Evolutionary conservation across 1,284 basidiomycete species (phyloP).

Genomic region (Paramarasmius palmivorus): DNA sequence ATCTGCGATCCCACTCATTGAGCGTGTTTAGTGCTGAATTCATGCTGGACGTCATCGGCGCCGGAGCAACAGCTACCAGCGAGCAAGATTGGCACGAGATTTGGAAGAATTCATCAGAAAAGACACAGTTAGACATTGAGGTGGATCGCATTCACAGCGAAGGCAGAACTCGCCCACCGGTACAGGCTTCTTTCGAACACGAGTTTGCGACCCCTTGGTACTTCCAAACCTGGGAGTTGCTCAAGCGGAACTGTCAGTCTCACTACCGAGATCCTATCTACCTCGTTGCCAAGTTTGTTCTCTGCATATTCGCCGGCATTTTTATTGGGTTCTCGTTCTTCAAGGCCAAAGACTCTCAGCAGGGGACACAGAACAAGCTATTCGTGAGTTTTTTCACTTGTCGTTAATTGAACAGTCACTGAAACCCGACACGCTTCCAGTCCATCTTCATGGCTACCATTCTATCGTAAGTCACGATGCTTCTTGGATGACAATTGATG

Average conservation of each 20-base stretch:
- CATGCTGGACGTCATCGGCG: slow-evolving; percentile 71
- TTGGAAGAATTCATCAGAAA: slow-evolving; percentile 44
- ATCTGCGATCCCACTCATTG: too few relatives aligned
- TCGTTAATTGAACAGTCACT: not conserved
- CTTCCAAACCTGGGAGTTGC: slow-evolving; percentile 48
- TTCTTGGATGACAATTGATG: not conserved
- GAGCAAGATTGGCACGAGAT: slow-evolving; percentile 46
- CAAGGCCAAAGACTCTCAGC: slow-evolving; percentile 62
- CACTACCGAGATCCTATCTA: slow-evolving; percentile 65
- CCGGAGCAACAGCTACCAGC: slow-evolving; percentile 53
- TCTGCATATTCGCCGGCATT: slow-evolving; percentile 57
- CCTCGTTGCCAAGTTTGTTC: slow-evolving; percentile 70
- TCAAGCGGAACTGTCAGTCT: slow-evolving; percentile 35
- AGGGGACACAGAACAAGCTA: slow-evolving; percentile 83
- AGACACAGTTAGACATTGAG: slow-evolving; percentile 29
- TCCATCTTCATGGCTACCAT: slow-evolving; percentile 50
- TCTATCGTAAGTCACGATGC: slow-evolving; percentile 26
- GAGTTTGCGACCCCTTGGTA: slow-evolving; percentile 55
- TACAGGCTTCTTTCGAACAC: slow-evolving; percentile 33
- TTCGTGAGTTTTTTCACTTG: slow-evolving; percentile 42
- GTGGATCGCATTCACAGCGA: slow-evolving; percentile 39
- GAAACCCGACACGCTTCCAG: slow-evolving; percentile 16
- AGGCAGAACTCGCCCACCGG: slow-evolving; percentile 33
- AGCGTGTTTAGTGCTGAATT: slow-evolving; percentile 54
- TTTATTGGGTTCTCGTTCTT: slow-evolving; percentile 73